These are phyloP conservation scores for Eucalyptus dawsonii DNA, from an alignment of 345 rosid genomes.

Conservation along the genomic window DNA sequence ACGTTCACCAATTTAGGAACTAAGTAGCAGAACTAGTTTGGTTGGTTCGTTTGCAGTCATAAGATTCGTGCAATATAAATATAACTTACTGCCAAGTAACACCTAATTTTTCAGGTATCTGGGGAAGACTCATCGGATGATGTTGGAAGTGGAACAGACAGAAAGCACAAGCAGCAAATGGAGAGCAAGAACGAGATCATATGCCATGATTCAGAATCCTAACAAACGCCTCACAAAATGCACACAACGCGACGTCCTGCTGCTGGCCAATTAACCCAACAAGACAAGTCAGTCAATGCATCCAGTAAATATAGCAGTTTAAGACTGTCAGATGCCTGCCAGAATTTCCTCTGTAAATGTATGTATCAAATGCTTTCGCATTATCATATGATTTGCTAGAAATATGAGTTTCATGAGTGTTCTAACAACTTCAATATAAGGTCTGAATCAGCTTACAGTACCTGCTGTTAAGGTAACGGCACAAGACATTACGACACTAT, in stretches of 20 bases:
- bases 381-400: neutral
- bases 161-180: conserved; percentile 13
- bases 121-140: conserved; percentile 21
- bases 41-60: neutral
- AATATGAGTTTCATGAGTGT: neutral
- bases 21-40: neutral
- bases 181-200: conserved; percentile 11
- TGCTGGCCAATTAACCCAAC: neutral
- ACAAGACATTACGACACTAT: neutral
- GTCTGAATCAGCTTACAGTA: neutral
- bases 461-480: neutral
- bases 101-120: conserved; percentile 11
- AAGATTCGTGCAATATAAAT: neutral
- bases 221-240: neutral
- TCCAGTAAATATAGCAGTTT: neutral
- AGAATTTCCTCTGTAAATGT: neutral
- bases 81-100: neutral
- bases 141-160: neutral
- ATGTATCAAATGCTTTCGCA: neutral
- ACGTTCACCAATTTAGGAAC: neutral
- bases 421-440: neutral
- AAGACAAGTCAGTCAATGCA: neutral
- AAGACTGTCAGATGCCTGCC: neutral
- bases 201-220: conserved; percentile 1
- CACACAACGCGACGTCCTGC: neutral